A percentile compares a stretch with the other conserved stretches of the same genome.
These are phyloP conservation scores for Bretschneidera sinensis DNA, from an alignment of 345 rosid genomes.

Conservation along the genomic window DNA sequence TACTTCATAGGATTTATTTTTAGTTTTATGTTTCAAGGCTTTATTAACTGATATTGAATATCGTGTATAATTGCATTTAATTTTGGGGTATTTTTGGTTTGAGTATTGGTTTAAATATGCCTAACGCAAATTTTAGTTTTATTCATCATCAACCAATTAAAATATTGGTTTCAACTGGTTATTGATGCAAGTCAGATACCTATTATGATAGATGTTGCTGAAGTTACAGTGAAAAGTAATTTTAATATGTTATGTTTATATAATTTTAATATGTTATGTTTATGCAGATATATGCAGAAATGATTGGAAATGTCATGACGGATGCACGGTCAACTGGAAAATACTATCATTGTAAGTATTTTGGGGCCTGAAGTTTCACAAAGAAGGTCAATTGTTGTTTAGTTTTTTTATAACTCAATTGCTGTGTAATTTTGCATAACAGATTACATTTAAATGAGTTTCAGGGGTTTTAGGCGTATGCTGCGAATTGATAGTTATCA, in stretches of 20 bases:
- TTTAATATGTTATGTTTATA: no score
- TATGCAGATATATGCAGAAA: constrained; percentile 87
- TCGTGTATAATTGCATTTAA: no score
- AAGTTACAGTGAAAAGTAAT: neutral
- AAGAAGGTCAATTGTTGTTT: neutral
- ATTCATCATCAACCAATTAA: no score
- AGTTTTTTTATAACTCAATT: no score
- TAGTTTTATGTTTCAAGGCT: no score
- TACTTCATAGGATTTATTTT: no score
- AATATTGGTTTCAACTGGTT: no score
- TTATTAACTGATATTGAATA: no score
- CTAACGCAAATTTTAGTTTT: neutral
- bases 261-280: neutral
- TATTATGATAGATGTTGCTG: no score
- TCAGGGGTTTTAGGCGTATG: neutral
- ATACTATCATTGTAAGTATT: constrained; percentile 87
- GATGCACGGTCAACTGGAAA: constrained; percentile 99
- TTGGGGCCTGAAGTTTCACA: neutral
- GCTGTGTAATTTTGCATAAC: neutral
- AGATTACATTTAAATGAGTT: neutral
- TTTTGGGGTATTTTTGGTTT: no score
- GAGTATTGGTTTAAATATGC: neutral
- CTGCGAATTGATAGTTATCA: neutral
- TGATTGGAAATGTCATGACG: constrained; percentile 98
- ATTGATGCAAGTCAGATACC: no score